phyloP scores from a whole-genome alignment of 78 protist genomes.

The Speleostelium caveatum region DNA sequence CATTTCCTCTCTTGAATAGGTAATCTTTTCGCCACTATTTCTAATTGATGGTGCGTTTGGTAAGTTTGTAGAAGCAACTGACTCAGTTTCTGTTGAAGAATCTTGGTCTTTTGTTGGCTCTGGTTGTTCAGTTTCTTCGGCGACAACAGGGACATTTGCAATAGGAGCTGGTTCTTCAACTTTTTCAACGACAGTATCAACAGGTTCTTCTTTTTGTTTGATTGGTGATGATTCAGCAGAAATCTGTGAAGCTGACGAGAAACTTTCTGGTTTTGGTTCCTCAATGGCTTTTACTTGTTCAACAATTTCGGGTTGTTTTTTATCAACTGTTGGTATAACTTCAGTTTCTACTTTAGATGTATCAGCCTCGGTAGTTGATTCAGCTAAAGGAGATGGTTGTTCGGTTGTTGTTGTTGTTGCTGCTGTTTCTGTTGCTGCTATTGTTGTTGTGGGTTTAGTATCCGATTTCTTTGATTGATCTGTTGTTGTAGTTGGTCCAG shows the following conservation, averaged over 20 bases:
- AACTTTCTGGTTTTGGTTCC: neutral
- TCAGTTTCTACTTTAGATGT: neutral
- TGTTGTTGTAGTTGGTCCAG: neutral
- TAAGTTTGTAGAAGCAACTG: neutral
- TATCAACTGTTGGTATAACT: neutral
- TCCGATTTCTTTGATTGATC: neutral
- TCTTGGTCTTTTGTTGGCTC: neutral
- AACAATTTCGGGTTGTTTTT: too few relatives aligned
- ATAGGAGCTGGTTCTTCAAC: neutral
- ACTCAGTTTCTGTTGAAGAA: neutral
- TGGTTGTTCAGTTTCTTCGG: neutral
- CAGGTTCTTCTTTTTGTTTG: neutral
- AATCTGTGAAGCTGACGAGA: neutral
- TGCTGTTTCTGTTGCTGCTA: neutral
- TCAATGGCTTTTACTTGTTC: too few relatives aligned
- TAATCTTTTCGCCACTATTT: constrained; percentile 36
- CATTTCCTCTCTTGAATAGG: constrained; percentile 34
- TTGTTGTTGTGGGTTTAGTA: constrained; percentile 7
- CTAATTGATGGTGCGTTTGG: constrained; percentile 19
- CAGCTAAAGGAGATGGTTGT: neutral
- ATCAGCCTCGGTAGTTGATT: constrained; percentile 20
- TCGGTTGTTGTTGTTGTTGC: neutral
- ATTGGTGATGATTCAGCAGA: neutral
- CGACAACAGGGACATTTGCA: neutral
- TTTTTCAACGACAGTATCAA: neutral